Base-by-base conservation (phyloP, 352 stramenopile species). In the Phytophthora podocarpi region DNA sequence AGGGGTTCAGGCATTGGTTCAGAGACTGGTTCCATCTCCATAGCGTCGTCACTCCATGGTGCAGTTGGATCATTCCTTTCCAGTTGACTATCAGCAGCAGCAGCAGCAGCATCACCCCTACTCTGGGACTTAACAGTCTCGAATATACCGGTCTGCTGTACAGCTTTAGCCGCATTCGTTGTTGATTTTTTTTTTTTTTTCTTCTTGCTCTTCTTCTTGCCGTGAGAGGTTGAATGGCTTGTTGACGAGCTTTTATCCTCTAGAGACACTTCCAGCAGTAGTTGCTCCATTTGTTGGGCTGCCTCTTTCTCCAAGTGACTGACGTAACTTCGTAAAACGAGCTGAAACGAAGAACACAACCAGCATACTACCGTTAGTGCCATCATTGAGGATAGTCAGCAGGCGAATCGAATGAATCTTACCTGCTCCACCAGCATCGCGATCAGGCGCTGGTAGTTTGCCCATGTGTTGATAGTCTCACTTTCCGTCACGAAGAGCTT, bases 341-440 rank as follows among this genome's bases (percentile, higher is more conserved):
- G 72, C 80, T 93, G 67, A 20, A 57, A 5, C 10, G 57, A 37
- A 34, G 0, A 48, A 40, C 13, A 15, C 15, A 43, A 20, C 31
- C 8, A 40, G 23, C 15, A 35, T 31, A 3, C 15, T 45, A 63
- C 5, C 0, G 10, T 32, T 21, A 55, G 21, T 30, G 11, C n/a
- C 13, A 41, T 18, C 8, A 31, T 42, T 20, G 26, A 50, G 21
- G n/a, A 36, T n/a, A 50, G 13, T 12, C 15, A 30, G 13, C 26
- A 42, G 3, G 26, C 23, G 11, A 42, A 34, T 13, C 4, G 2
- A 56, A 32, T 42, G 21, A 5, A 28, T 16, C 35, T 40, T 63
- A 88, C 79, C 72, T 90, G 80, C 56, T 95, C 86, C 13, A 95
- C 76, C 12, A 95, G 66, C 82, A 95, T 95, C 15, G 76, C 86